Evolutionary conservation across 2,329 filamentous ascomycete species (phyloP), one percentile per base, ranked within the genome.

Genomic region (Cyanodermella asteris): DNA sequence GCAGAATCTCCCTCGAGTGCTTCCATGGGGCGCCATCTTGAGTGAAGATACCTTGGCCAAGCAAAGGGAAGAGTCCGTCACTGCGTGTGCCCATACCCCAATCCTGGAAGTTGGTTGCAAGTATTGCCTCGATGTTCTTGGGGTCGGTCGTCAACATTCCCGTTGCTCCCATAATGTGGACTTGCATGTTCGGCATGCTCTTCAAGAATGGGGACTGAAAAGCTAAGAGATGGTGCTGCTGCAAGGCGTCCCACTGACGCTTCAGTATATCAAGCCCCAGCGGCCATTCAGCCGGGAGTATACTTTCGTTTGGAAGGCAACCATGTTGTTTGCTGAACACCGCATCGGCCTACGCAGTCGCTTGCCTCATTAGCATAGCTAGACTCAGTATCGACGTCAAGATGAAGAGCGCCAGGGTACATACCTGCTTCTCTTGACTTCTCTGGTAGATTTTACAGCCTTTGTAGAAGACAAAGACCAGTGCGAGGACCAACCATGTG

Each of bases 11-110:
- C n/a, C 45, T 31, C 1, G 43, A 45, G 13, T 37, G 42, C 16
- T 41, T 38, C 45, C 45, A 49, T 8, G 40, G 26, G 2, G 23
- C 13, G 4, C 45, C 47, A 17, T 49, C 45, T 24, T 43, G 36
- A 3, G 38, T 40, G 29, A 49, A 50, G 16, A 49, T 47, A 2
- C 45, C 45, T 22, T 45, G 35, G 3, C 45, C 45, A 10, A 49
- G 34, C 2, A 49, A 30, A 1, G 43, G 39, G n/a, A 29, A 28
- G 9, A 38, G 27, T 6, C 31, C 36, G 5, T 32, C 23, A 7
- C 30, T 29, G 17, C 45, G 37, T 16, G 20, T 19, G 9, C 43
- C 45, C 3, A 46, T 29, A 2, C 32, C 28, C 22, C 29, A 46
- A 21, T 46, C 26, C 16, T 34, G 23, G 18, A 32, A 32, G 1